phyloP scores from a whole-genome alignment of 257 asterid species.

The Nicotiana otophora region DNA sequence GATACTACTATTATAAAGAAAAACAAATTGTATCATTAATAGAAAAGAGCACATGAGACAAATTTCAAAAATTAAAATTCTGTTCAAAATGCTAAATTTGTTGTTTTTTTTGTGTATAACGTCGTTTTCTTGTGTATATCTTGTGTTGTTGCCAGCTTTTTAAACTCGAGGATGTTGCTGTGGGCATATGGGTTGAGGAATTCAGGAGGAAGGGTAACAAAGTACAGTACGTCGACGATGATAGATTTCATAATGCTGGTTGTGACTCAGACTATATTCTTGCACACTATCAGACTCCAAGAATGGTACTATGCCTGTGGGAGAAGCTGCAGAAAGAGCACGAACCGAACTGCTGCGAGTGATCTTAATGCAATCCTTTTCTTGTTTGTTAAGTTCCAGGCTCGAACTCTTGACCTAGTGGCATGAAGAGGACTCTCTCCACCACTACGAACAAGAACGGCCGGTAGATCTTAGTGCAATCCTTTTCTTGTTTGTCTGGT shows the following conservation, averaged over 20 bases:
- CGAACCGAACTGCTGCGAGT: slow-evolving; percentile 73
- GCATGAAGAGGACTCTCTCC: no score
- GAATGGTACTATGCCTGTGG: slow-evolving; percentile 80
- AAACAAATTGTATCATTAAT: no score
- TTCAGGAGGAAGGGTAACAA: slow-evolving; percentile 39
- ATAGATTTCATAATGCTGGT: slow-evolving; percentile 63
- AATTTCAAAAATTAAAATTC: neutral
- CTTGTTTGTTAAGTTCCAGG: no score
- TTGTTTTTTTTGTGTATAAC: neutral
- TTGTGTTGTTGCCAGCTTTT: slow-evolving; percentile 44
- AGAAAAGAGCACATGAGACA: neutral
- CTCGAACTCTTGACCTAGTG: no score
- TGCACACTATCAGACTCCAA: slow-evolving; percentile 88
- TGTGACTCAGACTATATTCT: slow-evolving; percentile 73
- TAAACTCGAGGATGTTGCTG: slow-evolving; percentile 93
- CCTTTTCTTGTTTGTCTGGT: neutral
- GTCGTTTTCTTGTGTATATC: neutral
- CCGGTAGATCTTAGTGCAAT: neutral
- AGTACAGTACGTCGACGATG: slow-evolving; percentile 51
- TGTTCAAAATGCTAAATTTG: neutral
- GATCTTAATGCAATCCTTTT: neutral
- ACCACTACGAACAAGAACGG: no score
- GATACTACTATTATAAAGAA: no score
- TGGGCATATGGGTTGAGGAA: slow-evolving; percentile 84
- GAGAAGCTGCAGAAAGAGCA: slow-evolving; percentile 71